Evolutionary conservation across 108 stramenopile species (phyloP), one percentile per base, ranked within the genome.

Genomic region (Chaetoceros tenuissimus): DNA sequence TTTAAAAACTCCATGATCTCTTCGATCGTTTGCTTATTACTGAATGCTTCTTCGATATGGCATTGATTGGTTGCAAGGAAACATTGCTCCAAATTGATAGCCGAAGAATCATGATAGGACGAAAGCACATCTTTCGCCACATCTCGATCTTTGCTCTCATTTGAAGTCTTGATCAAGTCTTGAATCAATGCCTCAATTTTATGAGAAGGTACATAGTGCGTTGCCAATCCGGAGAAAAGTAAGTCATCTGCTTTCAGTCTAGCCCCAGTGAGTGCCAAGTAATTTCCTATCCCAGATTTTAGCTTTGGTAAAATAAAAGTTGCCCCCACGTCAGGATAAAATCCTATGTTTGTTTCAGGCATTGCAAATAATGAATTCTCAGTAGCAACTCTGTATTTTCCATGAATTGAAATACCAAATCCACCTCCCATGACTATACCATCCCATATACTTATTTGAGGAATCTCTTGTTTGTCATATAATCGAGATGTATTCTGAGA

Each of bases 351-450:
- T 10, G 85, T 92, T 73, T 99, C 98, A 8, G 98, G 98, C 98
- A 98, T 99, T 59, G 96, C 91, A 63, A 96, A 96, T 0, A 96
- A 26, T 1, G 94, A 82, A 28, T 80, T 67, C 70, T 97, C 95
- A 0, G 97, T 99, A 3, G 96, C 93, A 0, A 99, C 75, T 20
- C 98, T 74, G 63, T 96, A 88, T 28, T 74, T 74, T 24, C 96
- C 97, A 67, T 95, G 86, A 25, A 99, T 66, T 1, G 87, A 90
- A 20, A 97, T 58, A 0, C 98, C 98, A 20, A 95, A 96, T 10
- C 98, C 98, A 22, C 98, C 98, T 34, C 98, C 98, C 96, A 99
- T 97, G 53, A 95, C 94, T 26, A 98, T 72, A 27, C 98, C 98
- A 70, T 99, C 93, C 97, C 96, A 97, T 23, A 99, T 24, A 3